Conservation (phyloP, 129 eudicot genomes). For the Kitagawia praeruptora region DNA sequence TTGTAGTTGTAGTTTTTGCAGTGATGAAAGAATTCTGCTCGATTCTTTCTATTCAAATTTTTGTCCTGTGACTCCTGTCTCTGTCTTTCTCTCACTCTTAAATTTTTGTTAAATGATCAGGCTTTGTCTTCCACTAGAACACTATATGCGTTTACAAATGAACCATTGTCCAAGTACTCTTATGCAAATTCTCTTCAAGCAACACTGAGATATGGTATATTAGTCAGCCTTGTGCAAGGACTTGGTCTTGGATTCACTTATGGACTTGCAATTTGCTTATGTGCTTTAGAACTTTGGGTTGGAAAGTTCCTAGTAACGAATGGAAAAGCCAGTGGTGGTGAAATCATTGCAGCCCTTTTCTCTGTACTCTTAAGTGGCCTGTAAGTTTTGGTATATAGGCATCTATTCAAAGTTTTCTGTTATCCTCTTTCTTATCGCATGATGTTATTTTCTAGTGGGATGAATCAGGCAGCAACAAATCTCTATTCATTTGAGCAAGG, state of each 20-base stretch:
- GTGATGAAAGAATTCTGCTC: not conserved
- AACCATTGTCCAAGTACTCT: constrained; percentile 49
- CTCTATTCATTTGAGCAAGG: constrained; percentile 54
- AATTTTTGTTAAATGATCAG: constrained; percentile 22
- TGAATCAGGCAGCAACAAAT: constrained; percentile 48
- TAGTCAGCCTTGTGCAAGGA: constrained; percentile 54
- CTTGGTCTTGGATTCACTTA: constrained; percentile 53
- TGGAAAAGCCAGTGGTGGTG: constrained; percentile 48
- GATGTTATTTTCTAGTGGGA: constrained; percentile 34
- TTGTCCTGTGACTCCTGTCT: not conserved
- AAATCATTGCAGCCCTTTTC: constrained; percentile 44
- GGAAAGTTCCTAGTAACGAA: constrained; percentile 44
- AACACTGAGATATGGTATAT: constrained; percentile 49
- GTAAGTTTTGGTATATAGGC: constrained; percentile 23
- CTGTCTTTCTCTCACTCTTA: not conserved
- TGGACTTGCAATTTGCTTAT: constrained; percentile 56
- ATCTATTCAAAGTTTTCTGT: constrained; percentile 7
- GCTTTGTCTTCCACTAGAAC: constrained; percentile 49
- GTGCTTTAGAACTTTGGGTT: constrained; percentile 63
- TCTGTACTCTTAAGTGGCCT: constrained; percentile 49
- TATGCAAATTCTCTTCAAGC: constrained; percentile 57
- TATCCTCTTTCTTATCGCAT: constrained; percentile 3
- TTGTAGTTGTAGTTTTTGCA: not conserved
- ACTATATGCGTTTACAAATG: constrained; percentile 51
- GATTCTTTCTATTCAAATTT: not conserved